phyloP scores from a whole-genome alignment of 2,329 filamentous ascomycete species.

The Hawksworthiomyces lignivorus region DNA sequence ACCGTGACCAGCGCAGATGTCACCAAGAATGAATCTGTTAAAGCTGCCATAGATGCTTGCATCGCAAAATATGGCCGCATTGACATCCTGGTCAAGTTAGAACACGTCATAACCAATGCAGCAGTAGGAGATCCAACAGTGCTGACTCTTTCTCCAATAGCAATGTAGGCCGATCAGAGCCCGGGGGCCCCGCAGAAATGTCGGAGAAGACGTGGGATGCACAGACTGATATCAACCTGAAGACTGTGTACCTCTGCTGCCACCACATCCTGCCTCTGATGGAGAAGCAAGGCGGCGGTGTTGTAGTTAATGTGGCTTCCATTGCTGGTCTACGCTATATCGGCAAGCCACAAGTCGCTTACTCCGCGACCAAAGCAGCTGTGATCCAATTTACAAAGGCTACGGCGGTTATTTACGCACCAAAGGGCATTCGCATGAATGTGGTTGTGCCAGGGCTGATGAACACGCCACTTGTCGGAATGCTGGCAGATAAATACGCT shows the following conservation, averaged over 20 bases:
- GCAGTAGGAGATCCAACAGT: too few species aligned
- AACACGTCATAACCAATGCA: too few species aligned
- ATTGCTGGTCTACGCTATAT: conserved; percentile 3
- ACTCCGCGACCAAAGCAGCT: conserved; percentile 1
- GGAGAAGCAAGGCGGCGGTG: too few species aligned
- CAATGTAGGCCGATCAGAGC: conserved; percentile 6
- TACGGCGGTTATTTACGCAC: background rate
- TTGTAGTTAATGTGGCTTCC: background rate
- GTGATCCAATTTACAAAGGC: conserved; percentile 3
- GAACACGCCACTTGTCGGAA: too few species aligned
- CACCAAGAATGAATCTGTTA: conserved; percentile 1
- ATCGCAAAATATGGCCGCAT: background rate
- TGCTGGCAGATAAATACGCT: background rate
- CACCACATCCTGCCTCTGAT: background rate
- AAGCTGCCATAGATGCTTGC: background rate
- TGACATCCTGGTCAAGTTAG: conserved; percentile 1
- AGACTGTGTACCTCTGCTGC: conserved; percentile 2
- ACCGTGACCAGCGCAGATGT: conserved; percentile 1
- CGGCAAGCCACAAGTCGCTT: conserved; percentile 5
- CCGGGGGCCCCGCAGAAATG: conserved; percentile 1
- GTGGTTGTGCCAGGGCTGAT: too few species aligned
- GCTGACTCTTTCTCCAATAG: too few species aligned
- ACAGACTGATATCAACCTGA: conserved; percentile 5
- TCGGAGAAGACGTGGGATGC: conserved; percentile 2
- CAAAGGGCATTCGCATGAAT: too few species aligned